Base-by-base conservation (phyloP, 106 monocot species). In the Dendrobium huoshanense region DNA sequence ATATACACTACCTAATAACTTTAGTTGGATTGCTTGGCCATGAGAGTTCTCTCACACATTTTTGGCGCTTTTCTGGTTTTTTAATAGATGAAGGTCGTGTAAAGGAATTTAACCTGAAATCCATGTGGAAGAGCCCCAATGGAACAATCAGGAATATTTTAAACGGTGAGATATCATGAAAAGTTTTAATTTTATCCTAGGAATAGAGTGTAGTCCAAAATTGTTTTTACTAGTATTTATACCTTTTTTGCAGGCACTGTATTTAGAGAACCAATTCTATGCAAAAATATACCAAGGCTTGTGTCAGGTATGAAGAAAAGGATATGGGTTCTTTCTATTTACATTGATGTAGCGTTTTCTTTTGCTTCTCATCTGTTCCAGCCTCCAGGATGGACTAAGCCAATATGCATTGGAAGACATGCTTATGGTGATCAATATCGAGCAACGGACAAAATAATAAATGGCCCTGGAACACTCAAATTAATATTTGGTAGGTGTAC, bases 401-500 rank as follows among this genome's bases (percentile, higher is more conserved):
- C 96, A 49, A 96, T 96, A 82, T 96, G 96, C 84, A 93, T 96
- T 79, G 96, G 96, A 86, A 88, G 96, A 72, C 96, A 96, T 96
- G 96, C 96, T 81, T 96, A 89, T 90, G 96, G 96, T 72, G 96
- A 96, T 87, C 96, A 96, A 76, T 96, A 96, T 72, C 73, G 87
- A 87, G 96, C 96, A 81, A 93, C 91, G 19, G 96, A 96, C 83
- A 54, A 85, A 84, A 85, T 96, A 43, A 88, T 88, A 72, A 93
- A 87, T 77, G 96, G 96, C 41, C 96, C 93, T 72, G 96, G 96
- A 33, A 96, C 91, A 79, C 90, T 96, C 55, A 96, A 96, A 79
- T 80, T 96, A 72, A 79, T 93, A 31, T 96, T 91, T 87, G 96
- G 96, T 96, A 85, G 42, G 86, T 81, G 1, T 68, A 55, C 0